Evolutionary conservation across 345 rosid genomes (phyloP), one percentile per base, ranked within the genome.

Genomic region (Murraya koenigii): DNA sequence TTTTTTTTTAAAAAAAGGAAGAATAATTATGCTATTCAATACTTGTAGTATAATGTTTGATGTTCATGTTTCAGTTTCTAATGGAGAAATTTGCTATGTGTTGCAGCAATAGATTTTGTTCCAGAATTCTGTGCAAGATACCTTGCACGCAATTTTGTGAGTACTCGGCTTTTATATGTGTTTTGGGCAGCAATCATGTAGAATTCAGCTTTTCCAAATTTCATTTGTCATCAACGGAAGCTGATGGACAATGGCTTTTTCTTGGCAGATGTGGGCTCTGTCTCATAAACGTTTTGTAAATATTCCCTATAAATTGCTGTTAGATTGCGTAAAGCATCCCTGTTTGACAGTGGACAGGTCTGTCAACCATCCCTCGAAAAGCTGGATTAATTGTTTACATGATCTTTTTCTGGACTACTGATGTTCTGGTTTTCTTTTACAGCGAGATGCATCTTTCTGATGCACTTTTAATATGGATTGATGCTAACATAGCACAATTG

Each of bases 401-500:
- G 0, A 22, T 38, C 14, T 76, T 55, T 75, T 75, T 75, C 47
- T 76, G 64, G 62, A 77, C 66, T 81, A 85, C 82, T 88, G 77
- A 86, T 82, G 55, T 66, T 74, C 80, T 74, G 44, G 62, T 77
- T 62, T 78, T 79, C 76, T 80, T 76, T 80, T 65, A 65, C 93
- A 94, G 98, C 75, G 97, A 94, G 85, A 86, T 78, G 94, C 87
- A 89, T 84, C 94, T 94, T 74, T 82, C 87, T 71, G 86, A 89
- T 70, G 93, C 85, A 77, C 86, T 92, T 80, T 74, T 92, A 77
- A 61, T 84, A 76, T 94, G 98, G 98, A 82, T 88, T 56, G 85
- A 87, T 80, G 80, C 84, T 59, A 77, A 82, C 39, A 68, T 54
- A 82, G 79, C 82, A 76, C 75, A 26, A 74, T 74, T 69, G 66